phyloP scores from a whole-genome alignment of 768 basidiomycete genomes.

The Calvatia gigantea region DNA sequence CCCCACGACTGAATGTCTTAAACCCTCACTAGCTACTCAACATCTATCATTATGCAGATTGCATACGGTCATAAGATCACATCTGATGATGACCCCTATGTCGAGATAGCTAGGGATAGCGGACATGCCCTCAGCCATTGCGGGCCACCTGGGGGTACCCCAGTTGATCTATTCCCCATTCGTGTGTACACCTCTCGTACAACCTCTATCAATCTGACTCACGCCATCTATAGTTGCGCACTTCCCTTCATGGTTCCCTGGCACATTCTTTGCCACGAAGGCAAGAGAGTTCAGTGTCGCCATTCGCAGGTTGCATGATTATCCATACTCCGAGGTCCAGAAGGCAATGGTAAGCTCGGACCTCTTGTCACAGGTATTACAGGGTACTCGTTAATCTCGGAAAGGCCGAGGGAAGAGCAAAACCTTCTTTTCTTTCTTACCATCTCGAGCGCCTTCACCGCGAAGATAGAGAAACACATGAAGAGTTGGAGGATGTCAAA shows the following conservation, averaged over 20 bases:
- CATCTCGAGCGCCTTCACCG: background rate
- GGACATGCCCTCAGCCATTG: background rate
- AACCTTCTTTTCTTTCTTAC: background rate
- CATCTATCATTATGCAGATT: background rate
- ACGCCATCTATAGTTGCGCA: slow-evolving; percentile 15
- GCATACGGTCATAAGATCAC: background rate
- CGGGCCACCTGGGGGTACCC: slow-evolving; percentile 3
- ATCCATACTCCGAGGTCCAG: slow-evolving; percentile 16
- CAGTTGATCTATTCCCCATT: slow-evolving; percentile 7
- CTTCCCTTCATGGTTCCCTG: slow-evolving; percentile 24
- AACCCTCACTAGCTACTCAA: background rate
- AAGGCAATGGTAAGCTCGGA: slow-evolving; percentile 6
- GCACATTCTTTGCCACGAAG: slow-evolving; percentile 17
- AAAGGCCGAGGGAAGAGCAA: background rate
- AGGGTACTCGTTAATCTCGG: background rate
- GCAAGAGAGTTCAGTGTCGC: slow-evolving; percentile 12
- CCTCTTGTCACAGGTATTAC: background rate
- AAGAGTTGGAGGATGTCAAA: slow-evolving; percentile 31
- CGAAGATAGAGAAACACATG: background rate
- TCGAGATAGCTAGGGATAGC: background rate
- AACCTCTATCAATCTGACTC: background rate
- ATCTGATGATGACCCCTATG: background rate
- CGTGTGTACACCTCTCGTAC: background rate
- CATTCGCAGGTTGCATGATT: slow-evolving; percentile 15
- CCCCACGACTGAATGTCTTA: background rate